Evolutionary conservation across 192 early-diverging fungal genomes (phyloP).

Genomic region (Funneliformis geosporum): DNA sequence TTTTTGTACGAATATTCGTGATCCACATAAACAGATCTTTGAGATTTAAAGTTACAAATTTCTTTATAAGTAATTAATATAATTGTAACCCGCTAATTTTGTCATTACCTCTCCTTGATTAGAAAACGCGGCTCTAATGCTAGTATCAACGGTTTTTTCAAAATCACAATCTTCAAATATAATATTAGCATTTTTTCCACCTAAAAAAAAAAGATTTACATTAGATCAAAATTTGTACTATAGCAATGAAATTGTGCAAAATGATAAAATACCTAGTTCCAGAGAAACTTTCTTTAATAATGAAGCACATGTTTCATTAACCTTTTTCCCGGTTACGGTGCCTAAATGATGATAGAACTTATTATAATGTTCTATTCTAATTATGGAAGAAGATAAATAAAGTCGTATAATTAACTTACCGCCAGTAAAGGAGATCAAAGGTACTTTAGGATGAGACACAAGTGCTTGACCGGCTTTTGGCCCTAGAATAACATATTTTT

Average conservation of each 20-base stretch:
- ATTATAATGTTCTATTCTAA: neutral
- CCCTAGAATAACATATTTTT: conserved; percentile 36
- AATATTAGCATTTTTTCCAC: conserved; percentile 78
- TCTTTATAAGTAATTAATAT: neutral
- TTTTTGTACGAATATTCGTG: conserved; percentile 68
- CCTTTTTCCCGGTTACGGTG: conserved; percentile 60
- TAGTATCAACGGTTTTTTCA: conserved; percentile 57
- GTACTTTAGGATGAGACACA: conserved; percentile 65
- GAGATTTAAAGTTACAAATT: neutral
- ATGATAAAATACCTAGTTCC: conserved; percentile 55
- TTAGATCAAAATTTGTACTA: neutral
- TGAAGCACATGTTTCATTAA: conserved; percentile 51
- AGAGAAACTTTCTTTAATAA: conserved; percentile 69
- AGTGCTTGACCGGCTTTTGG: conserved; percentile 59
- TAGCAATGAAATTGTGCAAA: neutral
- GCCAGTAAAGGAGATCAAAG: conserved; percentile 72
- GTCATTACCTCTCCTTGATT: conserved; percentile 69
- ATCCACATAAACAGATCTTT: conserved; percentile 68
- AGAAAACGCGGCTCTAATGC: conserved; percentile 58
- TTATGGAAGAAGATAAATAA: neutral
- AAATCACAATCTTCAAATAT: conserved; percentile 71
- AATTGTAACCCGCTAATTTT: neutral
- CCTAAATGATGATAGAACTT: conserved; percentile 26
- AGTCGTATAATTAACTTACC: conserved; percentile 35
- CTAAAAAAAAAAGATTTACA: conserved; percentile 12